Evolutionary conservation across 1,284 basidiomycete species (phyloP).

Genomic region (Heliocybe sulcata): DNA sequence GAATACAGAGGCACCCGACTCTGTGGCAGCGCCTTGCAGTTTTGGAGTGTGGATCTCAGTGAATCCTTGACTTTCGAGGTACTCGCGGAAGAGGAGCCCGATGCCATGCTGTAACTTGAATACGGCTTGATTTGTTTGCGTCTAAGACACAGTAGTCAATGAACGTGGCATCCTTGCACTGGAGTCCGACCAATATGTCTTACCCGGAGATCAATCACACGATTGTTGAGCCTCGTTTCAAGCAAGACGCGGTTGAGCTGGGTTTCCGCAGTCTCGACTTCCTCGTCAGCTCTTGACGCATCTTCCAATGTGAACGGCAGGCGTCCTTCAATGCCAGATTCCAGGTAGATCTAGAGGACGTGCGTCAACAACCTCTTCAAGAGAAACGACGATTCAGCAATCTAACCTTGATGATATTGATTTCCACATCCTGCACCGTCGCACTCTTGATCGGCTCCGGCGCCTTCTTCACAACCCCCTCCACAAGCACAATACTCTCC

Average conservation of each 20-base stretch:
- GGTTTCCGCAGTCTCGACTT: conserved; percentile 60
- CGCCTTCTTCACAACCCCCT: conserved; percentile 79
- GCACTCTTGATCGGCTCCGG: conserved; percentile 88
- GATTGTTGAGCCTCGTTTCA: conserved; percentile 93
- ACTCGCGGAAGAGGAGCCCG: conserved; percentile 85
- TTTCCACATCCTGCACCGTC: conserved; percentile 83
- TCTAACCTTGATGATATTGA: conserved; percentile 76
- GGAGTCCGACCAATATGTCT: conserved; percentile 19
- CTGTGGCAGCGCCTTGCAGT: conserved; percentile 94
- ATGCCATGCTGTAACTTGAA: conserved; percentile 91
- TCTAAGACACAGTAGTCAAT: conserved; percentile 36
- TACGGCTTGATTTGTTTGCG: conserved; percentile 93
- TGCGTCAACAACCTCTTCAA: not conserved
- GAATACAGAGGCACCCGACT: conserved; percentile 96
- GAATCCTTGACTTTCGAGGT: conserved; percentile 73
- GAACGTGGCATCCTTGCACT: conserved; percentile 8
- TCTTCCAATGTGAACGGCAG: conserved; percentile 94
- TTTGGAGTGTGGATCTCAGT: conserved; percentile 98
- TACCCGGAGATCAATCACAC: conserved; percentile 90
- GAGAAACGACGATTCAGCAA: not conserved
- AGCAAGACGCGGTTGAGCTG: conserved; percentile 74
- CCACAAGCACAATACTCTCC: conserved; percentile 91
- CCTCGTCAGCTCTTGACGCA: conserved; percentile 79
- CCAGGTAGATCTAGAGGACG: conserved; percentile 67
- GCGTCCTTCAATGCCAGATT: conserved; percentile 69